Base-by-base conservation (phyloP, 2,329 filamentous ascomycete species). In the Colletotrichum somersetense region DNA sequence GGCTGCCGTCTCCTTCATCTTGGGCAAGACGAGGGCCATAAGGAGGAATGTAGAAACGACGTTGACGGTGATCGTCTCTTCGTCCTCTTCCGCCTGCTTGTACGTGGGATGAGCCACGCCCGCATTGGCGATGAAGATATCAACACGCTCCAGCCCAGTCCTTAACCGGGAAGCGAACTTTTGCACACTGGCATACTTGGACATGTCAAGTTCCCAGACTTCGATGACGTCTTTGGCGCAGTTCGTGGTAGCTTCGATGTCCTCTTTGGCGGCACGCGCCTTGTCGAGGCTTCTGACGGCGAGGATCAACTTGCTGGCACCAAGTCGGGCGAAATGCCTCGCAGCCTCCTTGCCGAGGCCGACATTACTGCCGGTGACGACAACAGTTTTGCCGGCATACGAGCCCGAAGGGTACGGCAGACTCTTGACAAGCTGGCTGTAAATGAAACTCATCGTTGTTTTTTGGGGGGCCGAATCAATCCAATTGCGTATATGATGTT, bases 41-140 rank as follows among this genome's bases (percentile, higher is more conserved):
- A 91, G 79, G 2, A 90, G 76, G 52, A 89, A 83, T 0, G 86
- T 88, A 16, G 80, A 82, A 67, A 90, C 79, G 12, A 88, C 85
- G 67, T 91, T 91, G 65, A 87, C 83, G 0, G 85, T 86, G 50
- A 90, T 78, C 0, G 78, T 84, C 20, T 74, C 77, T 78, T 91
- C 88, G 50, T 86, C 80, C 0, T 80, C 84, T 66, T 88, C 86
- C 4, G 78, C 79, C 0, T 78, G 40, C 1, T 75, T 57, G 65
- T 80, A 86, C 0, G 77, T 67, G 2, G 8, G 18, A 0, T 80
- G 81, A 1, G 79, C 80, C 5, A 89, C 75, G 1, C 85, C 80
- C 2, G 81, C 81, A 52, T 83, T 88, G 62, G 81, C 79, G 33
- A 86, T 75, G 46, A 84, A 78, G 35, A 82, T 80, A 74, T 88